Base-by-base conservation (phyloP, 2,329 filamentous ascomycete species). In the Phoma sp. region DNA sequence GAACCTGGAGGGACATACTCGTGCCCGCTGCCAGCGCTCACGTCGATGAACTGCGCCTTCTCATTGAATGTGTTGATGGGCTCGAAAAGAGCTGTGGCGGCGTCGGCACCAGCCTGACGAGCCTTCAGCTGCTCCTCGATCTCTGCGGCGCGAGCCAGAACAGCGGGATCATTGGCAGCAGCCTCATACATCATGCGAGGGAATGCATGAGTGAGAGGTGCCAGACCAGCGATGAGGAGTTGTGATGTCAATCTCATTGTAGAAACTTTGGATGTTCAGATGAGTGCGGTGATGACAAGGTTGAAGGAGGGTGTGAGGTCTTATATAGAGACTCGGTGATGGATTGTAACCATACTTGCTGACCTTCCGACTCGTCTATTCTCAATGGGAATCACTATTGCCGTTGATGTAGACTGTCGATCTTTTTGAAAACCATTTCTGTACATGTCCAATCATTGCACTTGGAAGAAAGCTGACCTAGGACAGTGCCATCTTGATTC, bases 1-100 rank as follows among this genome's bases (percentile, higher is more conserved):
- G 61, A 54, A 4, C 61, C 59, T n/a, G 64, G 64, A n/a, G 64
- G 47, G n/a, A 61, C 58, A 23, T 65, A 67, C 33, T 67, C 61
- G 38, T 67, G 62, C 2, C 64, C 64, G 14, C 58, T 63, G 13
- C 64, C 62, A 9, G 47, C 44, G 8, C 53, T 56, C 4, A 67
- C 55, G 22, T 67, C 53, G 48, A 67, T 56, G 30, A 52, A 58
- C 33, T 66, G 64, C 23, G 42, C 47, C 30, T 56, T 11, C 9
- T 54, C 58, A 32, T 67, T 55, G 60, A 67, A 67, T n/a, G 55
- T 66, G 8, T 55, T 57, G 8, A 58, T 24, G 10, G 64, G 62
- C 39, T 67, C 64, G 13, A 67, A 67, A 7, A 67, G 14, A 1
- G 52, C 50, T 36, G 62, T 65, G 7, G 62, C 64, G 14, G 62